phyloP scores from a whole-genome alignment of 768 basidiomycete genomes.

The Agrocybe pediades region DNA sequence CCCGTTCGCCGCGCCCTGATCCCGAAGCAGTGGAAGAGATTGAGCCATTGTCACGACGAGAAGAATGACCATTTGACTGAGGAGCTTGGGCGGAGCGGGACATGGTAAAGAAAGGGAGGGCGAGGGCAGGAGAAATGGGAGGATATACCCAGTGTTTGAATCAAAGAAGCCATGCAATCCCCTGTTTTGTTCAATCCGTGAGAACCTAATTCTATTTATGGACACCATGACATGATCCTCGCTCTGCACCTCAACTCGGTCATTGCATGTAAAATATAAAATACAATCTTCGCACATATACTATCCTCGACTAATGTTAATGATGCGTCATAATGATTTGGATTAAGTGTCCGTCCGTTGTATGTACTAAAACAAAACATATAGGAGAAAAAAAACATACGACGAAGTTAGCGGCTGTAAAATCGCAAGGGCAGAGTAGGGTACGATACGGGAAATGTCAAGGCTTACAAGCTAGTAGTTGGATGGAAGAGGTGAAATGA shows the following conservation, averaged over 20 bases:
- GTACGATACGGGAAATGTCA: constrained; percentile 5
- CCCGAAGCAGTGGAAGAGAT: constrained; percentile 49
- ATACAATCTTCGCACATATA: neutral
- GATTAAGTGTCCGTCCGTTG: constrained; percentile 13
- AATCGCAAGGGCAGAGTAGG: constrained; percentile 1
- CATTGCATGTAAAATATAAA: neutral
- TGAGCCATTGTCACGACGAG: constrained; percentile 57
- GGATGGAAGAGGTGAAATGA: neutral
- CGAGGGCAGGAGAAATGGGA: neutral
- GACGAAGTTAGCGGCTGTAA: constrained; percentile 1
- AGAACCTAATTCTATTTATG: neutral
- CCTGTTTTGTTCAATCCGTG: neutral
- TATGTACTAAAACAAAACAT: constrained; percentile 2
- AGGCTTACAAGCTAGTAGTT: constrained; percentile 11
- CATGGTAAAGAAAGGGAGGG: constrained; percentile 22
- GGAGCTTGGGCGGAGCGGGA: constrained; percentile 27
- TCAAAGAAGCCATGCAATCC: neutral
- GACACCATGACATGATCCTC: no score
- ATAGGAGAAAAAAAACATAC: neutral
- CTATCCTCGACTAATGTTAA: neutral
- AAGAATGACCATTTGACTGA: constrained; percentile 37
- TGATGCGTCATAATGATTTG: neutral
- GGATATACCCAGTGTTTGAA: no score
- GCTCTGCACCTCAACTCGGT: no score
- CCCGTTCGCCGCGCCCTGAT: constrained; percentile 43